Evolutionary conservation across 306 rosid species (phyloP).

Genomic region (Sechiopsis laciniata): DNA sequence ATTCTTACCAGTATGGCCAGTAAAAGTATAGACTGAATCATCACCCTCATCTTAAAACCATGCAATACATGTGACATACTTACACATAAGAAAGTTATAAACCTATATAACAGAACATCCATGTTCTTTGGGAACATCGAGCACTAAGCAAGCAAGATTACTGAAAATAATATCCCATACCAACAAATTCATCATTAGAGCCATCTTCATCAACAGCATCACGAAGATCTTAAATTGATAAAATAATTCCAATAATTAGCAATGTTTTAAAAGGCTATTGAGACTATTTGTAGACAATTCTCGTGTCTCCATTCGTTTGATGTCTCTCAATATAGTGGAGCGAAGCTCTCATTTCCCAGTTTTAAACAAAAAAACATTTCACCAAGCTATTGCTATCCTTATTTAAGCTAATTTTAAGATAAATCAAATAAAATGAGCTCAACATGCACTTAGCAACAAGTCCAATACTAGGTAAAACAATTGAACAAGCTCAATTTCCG

Average conservation of each 20-base stretch:
- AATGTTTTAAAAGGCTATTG: too few species aligned
- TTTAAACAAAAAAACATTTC: neutral
- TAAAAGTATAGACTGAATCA: slow-evolving; percentile 62
- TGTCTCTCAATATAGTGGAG: too few species aligned
- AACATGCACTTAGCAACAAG: neutral
- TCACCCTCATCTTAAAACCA: slow-evolving; percentile 51
- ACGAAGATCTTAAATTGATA: slow-evolving; percentile 38
- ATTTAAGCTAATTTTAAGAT: neutral
- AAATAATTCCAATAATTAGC: neutral
- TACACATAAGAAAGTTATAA: neutral
- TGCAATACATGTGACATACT: too few species aligned
- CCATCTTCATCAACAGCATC: slow-evolving; percentile 32
- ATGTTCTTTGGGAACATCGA: neutral
- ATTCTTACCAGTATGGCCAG: slow-evolving; percentile 63
- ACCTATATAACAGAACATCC: neutral
- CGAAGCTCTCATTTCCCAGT: too few species aligned
- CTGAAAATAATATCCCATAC: slow-evolving; percentile 20
- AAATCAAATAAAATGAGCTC: neutral
- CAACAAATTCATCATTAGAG: slow-evolving; percentile 31
- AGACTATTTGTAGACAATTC: too few species aligned
- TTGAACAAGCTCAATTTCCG: neutral
- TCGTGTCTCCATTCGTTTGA: too few species aligned
- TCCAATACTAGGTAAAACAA: neutral
- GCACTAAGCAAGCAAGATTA: neutral
- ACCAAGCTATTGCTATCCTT: too few species aligned